phyloP scores from a whole-genome alignment of 1,139 yeast genomes.

The Geotrichum candidum region DNA sequence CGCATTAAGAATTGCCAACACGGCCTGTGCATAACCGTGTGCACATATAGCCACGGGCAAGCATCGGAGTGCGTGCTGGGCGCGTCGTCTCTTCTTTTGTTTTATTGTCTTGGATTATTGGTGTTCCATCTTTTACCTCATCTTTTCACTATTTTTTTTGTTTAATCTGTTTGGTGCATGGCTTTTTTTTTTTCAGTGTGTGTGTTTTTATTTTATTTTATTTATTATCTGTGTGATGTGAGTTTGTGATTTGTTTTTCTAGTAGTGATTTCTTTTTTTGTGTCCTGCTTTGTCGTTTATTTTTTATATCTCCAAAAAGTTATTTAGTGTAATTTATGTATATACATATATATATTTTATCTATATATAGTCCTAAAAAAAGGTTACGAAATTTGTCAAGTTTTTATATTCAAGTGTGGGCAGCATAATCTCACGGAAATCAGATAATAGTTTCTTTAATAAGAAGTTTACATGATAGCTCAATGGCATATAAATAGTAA shows the following conservation, averaged over 20 bases:
- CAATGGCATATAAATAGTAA: no score
- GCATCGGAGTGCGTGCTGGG: not conserved
- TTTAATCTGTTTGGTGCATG: not conserved
- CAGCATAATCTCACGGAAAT: no score
- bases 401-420: no score
- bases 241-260: not conserved
- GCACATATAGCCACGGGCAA: not conserved
- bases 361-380: no score
- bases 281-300: not conserved
- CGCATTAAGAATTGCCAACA: constrained; percentile 49
- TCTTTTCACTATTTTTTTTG: not conserved
- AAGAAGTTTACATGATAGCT: no score
- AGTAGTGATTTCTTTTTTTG: not conserved
- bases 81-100: not conserved
- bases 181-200: not conserved
- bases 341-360: not conserved
- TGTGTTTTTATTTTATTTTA: not conserved
- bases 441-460: no score
- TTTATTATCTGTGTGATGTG: constrained; percentile 1
- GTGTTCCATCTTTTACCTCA: not conserved
- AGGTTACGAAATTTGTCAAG: no score
- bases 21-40: not conserved
- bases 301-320: not conserved
- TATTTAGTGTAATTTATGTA: constrained; percentile 1
- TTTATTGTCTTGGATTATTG: not conserved